Percentiles rank a stretch among this genome's conserved stretches.
Conservation (phyloP, 2,329 filamentous ascomycete genomes). For the Esteya vermicola region DNA sequence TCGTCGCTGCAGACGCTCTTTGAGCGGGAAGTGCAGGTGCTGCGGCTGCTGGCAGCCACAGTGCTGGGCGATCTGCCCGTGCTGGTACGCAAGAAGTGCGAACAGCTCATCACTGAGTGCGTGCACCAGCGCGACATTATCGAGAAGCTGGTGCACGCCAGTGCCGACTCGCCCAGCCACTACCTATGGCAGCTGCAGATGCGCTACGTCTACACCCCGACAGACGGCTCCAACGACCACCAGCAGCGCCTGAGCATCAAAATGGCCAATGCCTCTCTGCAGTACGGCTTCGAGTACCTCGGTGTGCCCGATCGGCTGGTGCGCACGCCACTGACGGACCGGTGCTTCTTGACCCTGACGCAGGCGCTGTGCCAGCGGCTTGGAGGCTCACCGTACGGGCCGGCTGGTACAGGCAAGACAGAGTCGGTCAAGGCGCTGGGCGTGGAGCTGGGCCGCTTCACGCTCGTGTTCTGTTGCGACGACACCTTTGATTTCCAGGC, state of each 20-base stretch:
- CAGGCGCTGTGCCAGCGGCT: constrained; percentile 90
- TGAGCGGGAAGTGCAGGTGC: constrained; percentile 69
- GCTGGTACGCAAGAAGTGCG: constrained; percentile 87
- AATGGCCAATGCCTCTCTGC: constrained; percentile 92
- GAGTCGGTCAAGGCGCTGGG: constrained; percentile 97
- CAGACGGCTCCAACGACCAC: constrained; percentile 73
- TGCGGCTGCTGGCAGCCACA: constrained; percentile 73
- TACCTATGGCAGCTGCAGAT: constrained; percentile 93
- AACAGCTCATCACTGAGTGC: constrained; percentile 96
- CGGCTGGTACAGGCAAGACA: constrained; percentile 95
- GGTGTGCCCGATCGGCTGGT: constrained; percentile 94
- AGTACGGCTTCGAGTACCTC: constrained; percentile 96
- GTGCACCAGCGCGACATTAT: constrained; percentile 94
- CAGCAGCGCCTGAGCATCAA: constrained; percentile 74
- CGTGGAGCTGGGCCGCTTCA: constrained; percentile 92
- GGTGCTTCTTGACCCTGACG: constrained; percentile 94
- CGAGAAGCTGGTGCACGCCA: constrained; percentile 64
- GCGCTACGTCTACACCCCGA: constrained; percentile 79
- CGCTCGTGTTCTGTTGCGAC: constrained; percentile 97
- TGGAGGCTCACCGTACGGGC: constrained; percentile 92
- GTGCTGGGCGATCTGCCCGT: constrained; percentile 81
- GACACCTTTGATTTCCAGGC: constrained; percentile 99
- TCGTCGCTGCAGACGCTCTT: constrained; percentile 49
- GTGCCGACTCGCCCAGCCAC: constrained; percentile 63
- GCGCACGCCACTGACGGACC: constrained; percentile 88